Evolutionary conservation across 75 land plant species (phyloP), one percentile per base, ranked within the genome.

Genomic region (Adiantum capillusveneris): DNA sequence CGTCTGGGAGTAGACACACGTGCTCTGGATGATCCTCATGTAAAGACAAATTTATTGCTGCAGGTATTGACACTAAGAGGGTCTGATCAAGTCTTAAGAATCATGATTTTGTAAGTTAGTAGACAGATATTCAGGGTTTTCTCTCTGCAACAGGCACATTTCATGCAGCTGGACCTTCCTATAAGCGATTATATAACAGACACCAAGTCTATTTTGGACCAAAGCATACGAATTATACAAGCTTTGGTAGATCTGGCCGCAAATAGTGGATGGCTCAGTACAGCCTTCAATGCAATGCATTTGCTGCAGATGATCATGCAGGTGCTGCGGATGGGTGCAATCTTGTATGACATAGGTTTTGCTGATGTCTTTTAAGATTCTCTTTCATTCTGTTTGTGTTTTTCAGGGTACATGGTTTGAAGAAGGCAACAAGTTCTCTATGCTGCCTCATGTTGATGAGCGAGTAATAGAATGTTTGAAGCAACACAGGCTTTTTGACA

Each of bases 211-310:
- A 91, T 94, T 12, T 67, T 94, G 67, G 98, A 94, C 68, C 98
- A 94, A 75, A 90, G 96, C 58, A 94, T 94, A 50, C 90, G 98
- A 39, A 84, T 94, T 17, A 73, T 94, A 46, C 98, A 94, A 70
- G 98, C 98, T 21, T 84, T 94, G 96, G 88, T 94, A 22, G 98
- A 94, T 64, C 75, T 90, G 48, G 88, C 84, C 70, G 96, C 98
- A n/a, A 94, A 90, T 61, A 82, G 98, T 68, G 96, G 98, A 29
- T 94, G 98, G 98, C 84, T 94, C 29, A 72, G 79, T 50, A 90
- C 97, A 57, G 69, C 90, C 56, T 27, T 94, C 45, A 72, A 68
- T 58, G 76, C 88, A 43, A 94, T 94, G 96, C 85, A 75, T 64
- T 87, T 94, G 51, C 56, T 94, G 64, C 98, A 94, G 57, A 94